These are phyloP conservation scores for Inga leiocalycina DNA, from an alignment of 306 rosid genomes.

Conservation along the genomic window DNA sequence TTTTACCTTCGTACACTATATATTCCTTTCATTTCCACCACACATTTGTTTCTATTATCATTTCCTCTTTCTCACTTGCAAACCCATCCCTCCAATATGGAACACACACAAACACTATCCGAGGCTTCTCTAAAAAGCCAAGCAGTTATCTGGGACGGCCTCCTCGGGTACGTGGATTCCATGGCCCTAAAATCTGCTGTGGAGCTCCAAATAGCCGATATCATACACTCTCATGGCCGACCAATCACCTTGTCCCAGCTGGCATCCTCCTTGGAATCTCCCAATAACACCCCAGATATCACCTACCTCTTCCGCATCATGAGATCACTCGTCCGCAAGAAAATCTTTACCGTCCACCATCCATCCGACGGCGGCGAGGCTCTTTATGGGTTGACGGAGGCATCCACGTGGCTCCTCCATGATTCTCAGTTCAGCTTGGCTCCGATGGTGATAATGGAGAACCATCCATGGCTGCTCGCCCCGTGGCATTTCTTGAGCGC, in stretches of 20 bases:
- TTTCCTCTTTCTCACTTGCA: neutral
- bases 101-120: neutral
- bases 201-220: neutral
- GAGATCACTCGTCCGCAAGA: slow-evolving; percentile 28
- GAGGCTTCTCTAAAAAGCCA: slow-evolving; percentile 18
- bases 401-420: too few relatives aligned
- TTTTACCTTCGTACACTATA: too few relatives aligned
- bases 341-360: neutral
- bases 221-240: slow-evolving; percentile 23
- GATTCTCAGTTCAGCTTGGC: too few relatives aligned
- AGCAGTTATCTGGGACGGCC: slow-evolving; percentile 17
- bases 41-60: neutral
- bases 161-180: neutral
- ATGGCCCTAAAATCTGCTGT: neutral
- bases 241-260: neutral
- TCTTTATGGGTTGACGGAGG: too few relatives aligned
- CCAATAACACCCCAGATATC: slow-evolving; percentile 14
- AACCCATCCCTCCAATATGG: neutral
- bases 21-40: neutral
- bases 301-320: slow-evolving; percentile 38
- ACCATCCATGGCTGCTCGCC: too few relatives aligned
- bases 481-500: too few relatives aligned
- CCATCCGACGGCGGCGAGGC: too few relatives aligned
- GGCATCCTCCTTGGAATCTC: slow-evolving; percentile 11
- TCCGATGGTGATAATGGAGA: too few relatives aligned